A percentile compares a stretch with the other conserved stretches of the same genome.
Evolutionary conservation across 768 basidiomycete genomes (phyloP).

Genomic region (Leucogyrophana mollusca): DNA sequence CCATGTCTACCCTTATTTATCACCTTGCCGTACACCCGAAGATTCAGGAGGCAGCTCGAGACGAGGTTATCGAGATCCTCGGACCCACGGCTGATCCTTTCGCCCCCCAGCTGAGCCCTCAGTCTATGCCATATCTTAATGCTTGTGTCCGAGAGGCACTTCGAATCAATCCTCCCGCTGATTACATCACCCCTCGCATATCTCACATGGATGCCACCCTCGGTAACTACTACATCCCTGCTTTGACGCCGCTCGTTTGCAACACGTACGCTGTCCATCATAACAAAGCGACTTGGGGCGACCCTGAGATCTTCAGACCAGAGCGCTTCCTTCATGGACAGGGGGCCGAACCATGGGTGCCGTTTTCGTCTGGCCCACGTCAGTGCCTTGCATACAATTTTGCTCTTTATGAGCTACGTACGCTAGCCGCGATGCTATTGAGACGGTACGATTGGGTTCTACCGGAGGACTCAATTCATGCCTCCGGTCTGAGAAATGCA

Average conservation of each 20-base stretch:
- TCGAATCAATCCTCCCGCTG: constrained; percentile 26
- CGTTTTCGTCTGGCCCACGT: constrained; percentile 32
- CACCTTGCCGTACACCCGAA: constrained; percentile 34
- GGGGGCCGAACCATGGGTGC: constrained; percentile 20
- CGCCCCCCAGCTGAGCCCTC: constrained; percentile 21
- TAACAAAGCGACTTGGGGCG: constrained; percentile 23
- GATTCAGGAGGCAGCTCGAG: constrained; percentile 32
- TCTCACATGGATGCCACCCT: constrained; percentile 1
- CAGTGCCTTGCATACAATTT: constrained; percentile 33
- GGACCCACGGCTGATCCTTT: constrained; percentile 27
- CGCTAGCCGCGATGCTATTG: constrained; percentile 33
- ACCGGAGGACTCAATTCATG: constrained; percentile 26
- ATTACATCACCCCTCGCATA: constrained; percentile 19
- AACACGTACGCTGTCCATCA: constrained; percentile 12
- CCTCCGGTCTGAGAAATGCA: constrained; percentile 27
- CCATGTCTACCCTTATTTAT: constrained; percentile 33
- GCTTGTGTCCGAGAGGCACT: constrained; percentile 40
- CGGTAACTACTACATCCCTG: neutral
- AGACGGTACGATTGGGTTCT: constrained; percentile 33
- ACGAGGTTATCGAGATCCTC: constrained; percentile 33
- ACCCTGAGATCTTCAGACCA: constrained; percentile 29
- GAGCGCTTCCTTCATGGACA: constrained; percentile 24
- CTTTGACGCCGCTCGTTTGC: neutral
- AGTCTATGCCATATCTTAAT: constrained; percentile 9
- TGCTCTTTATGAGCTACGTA: constrained; percentile 31